Percentiles rank a stretch among this genome's conserved stretches.
Conservation (phyloP, 2,329 filamentous ascomycete species). For the Penicillium crustosum region DNA sequence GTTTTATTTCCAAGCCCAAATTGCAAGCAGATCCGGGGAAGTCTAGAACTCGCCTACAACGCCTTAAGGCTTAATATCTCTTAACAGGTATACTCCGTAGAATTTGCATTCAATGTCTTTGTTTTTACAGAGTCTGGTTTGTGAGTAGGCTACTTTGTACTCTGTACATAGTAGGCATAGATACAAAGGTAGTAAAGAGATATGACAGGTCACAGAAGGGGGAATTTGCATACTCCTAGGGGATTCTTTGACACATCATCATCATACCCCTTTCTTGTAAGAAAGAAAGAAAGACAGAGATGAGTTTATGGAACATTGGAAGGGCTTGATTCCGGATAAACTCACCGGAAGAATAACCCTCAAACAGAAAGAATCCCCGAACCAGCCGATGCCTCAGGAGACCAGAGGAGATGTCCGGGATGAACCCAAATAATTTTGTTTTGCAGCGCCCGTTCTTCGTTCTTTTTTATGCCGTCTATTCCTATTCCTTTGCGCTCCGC, state of each 20-base stretch:
- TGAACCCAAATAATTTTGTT: constrained; percentile 5
- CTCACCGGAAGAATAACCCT: constrained; percentile 13
- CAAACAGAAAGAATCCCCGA: constrained; percentile 20
- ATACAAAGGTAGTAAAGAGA: background rate
- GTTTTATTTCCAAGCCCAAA: background rate
- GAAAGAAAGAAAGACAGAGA: background rate
- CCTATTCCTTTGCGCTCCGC: constrained; percentile 28
- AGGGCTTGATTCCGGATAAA: constrained; percentile 15
- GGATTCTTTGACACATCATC: background rate
- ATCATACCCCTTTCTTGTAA: background rate
- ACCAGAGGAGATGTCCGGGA: background rate
- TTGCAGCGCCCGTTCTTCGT: constrained; percentile 22
- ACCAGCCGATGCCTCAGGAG: constrained; percentile 11
- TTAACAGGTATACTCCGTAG: background rate
- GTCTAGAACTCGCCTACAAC: background rate
- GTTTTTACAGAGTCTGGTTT: background rate
- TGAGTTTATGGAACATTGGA: background rate
- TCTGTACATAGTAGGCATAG: background rate
- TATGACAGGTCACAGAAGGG: background rate
- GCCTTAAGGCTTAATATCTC: background rate
- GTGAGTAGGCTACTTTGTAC: background rate
- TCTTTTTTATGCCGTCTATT: constrained; percentile 35
- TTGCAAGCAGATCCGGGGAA: background rate
- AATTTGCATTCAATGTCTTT: background rate
- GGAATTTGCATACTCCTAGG: background rate